Evolutionary conservation across 176 grass and related monocot genomes (phyloP), one percentile per base, ranked within the genome.

Genomic region (Puccinellia tenuiflora): DNA sequence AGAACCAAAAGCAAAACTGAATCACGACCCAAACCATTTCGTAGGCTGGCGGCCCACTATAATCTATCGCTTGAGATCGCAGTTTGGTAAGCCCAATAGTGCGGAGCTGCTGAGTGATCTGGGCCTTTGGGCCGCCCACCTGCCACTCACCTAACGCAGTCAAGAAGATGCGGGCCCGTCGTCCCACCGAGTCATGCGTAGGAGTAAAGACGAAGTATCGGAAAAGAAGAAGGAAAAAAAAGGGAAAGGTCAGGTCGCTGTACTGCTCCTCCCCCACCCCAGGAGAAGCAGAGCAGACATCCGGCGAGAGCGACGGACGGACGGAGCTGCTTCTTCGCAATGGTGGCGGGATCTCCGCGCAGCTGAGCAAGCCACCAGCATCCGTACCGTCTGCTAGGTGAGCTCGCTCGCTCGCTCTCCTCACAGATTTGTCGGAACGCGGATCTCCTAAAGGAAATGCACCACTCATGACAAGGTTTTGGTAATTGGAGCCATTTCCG

Each of bases 271-370:
- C 69, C 56, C 35, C 79, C 66, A 31, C 79, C 28, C 46, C 75
- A 18, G 42, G 42, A 48, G 69, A 47, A 73, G 42, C 69, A 73
- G 42, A 45, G 26, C 24, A 73, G 42, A 22, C 75, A 16, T 9
- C 68, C 81, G 66, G 42, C 51, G 79, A 81, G 53, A 62, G 22
- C 25, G 62, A 65, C 56, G 54, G 54, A 52, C 54, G 22, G 62
- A 81, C 61, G 64, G 35, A 79, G 56, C 57, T 66, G 61, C 81
- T 71, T 22, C 66, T 72, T 30, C 52, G 38, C 67, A 61, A 74
- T 83, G 81, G 81, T 53, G 28, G 81, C 53, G 68, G 73, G 81
- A 83, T 83, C 68, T 62, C 81, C 38, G 1, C 68, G 11, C 39
- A 11, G 18, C 38, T 83, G 68, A 83, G 20, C 62, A 14, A 12